Base-by-base conservation (phyloP, 2,329 filamentous ascomycete species). In the Cadophora luteo-olivacea region DNA sequence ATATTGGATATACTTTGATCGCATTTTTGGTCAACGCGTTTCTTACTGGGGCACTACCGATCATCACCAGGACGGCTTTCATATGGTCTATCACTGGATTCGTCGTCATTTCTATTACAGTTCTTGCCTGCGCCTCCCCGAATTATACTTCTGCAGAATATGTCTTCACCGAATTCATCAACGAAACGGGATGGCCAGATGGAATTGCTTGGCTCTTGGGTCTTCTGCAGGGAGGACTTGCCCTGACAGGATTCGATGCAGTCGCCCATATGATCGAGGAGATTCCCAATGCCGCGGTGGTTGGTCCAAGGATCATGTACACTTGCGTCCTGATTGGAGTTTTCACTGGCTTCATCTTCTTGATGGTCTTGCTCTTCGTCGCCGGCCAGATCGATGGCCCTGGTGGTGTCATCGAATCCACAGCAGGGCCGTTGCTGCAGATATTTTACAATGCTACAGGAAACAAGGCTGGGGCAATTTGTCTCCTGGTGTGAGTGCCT, bases 141-240 rank as follows among this genome's bases (percentile, higher is more conserved):
- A 78, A 85, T 71, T 87, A 86, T 67, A 83, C 86, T 64, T 77
- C 81, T 0, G 80, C 84, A 2, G 79, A 80, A 32, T 87, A 87
- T 69, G 86, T 88, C 8, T 87, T 87, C 73, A 75, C 75, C 16
- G 81, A 84, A n/a, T 86, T 86, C 67, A 81, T 85, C 49, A 86
- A 87, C 67, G 79, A 81, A 33, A 85, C 84, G 0, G 86, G 86
- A 8, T 87, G 84, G 78, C 81, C 80, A 0, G 79, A 80, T 38
- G 79, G 82, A 5, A 85, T 86, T 75, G 80, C 82, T 0, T 83
- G 84, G 12, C 81, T 87, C 25, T 72, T 87, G 6, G 86, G 85
- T 11, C 79, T 87, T 3, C 74, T 87, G 7, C 84, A 87, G 72
- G 81, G 81, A 57, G 83, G 82, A 1, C 84, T 86, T 66, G 84